phyloP scores from a whole-genome alignment of 1,284 basidiomycete genomes.

The Ganoderma lingzhi region DNA sequence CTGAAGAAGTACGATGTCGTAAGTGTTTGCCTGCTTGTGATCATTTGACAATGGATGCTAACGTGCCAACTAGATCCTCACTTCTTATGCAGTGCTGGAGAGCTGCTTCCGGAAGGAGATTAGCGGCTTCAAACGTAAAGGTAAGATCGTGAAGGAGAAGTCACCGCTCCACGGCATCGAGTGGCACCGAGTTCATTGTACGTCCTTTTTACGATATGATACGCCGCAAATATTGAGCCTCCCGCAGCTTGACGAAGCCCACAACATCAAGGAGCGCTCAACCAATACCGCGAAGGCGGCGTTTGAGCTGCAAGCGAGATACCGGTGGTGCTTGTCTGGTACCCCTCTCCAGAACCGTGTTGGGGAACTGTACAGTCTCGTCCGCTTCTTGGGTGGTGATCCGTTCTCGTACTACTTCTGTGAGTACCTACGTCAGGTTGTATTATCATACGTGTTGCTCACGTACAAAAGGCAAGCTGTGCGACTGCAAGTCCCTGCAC shows the following conservation, averaged over 20 bases:
- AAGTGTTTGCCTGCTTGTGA: conserved; percentile 39
- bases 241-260: conserved; percentile 91
- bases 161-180: conserved; percentile 87
- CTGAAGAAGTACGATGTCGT: conserved; percentile 91
- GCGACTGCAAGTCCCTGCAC: conserved; percentile 89
- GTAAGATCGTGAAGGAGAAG: conserved; percentile 87
- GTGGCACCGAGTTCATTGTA: conserved; percentile 86
- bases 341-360: conserved; percentile 98
- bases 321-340: conserved; percentile 97
- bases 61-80: conserved; percentile 57
- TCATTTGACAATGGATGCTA: conserved; percentile 6
- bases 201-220: conserved; percentile 29
- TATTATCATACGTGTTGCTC: background rate
- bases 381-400: conserved; percentile 92
- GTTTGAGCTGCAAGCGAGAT: conserved; percentile 86
- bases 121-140: conserved; percentile 89
- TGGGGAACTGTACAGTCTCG: conserved; percentile 96
- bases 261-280: conserved; percentile 96
- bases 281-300: conserved; percentile 98
- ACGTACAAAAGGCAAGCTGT: conserved; percentile 68
- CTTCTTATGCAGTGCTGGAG: conserved; percentile 89
- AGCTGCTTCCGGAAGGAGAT: conserved; percentile 95
- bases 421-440: conserved; percentile 47
- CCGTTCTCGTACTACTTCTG: conserved; percentile 95
- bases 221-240: conserved; percentile 20